phyloP scores from a whole-genome alignment of 2,329 filamentous ascomycete genomes.

The Hypomyces perniciosus region DNA sequence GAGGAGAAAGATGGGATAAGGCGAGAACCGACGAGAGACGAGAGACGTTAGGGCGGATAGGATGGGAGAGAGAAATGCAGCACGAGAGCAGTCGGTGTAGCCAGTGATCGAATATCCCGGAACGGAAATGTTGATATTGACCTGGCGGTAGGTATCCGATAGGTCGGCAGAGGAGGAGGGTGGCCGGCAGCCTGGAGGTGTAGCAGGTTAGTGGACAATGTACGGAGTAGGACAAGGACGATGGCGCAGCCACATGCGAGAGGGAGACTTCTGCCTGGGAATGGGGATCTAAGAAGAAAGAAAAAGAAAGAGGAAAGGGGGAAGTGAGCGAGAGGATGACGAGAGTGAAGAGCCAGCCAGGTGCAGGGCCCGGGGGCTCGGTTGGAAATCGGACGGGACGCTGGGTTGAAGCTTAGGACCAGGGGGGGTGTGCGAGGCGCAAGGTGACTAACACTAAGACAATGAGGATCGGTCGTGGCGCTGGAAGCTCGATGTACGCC shows the following conservation, averaged over 20 bases:
- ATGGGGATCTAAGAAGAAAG: background rate
- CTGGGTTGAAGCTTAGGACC: conserved; percentile 9
- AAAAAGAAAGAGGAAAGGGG: conserved; percentile 7
- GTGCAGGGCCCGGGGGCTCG: conserved; percentile 12
- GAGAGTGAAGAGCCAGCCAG: conserved; percentile 8
- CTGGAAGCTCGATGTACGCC: background rate
- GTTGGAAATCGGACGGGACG: conserved; percentile 10
- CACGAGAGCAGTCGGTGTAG: conserved; percentile 19
- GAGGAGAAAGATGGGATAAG: background rate
- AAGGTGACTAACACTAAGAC: conserved; percentile 23
- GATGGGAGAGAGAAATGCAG: conserved; percentile 9
- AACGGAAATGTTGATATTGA: conserved; percentile 17
- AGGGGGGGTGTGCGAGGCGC: conserved; percentile 13
- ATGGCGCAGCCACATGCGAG: too few species aligned
- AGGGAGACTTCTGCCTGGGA: too few species aligned
- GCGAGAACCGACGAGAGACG: conserved; percentile 2
- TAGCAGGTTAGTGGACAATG: conserved; percentile 14
- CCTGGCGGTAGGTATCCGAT: conserved; percentile 27
- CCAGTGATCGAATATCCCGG: conserved; percentile 4
- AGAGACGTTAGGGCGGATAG: conserved; percentile 15
- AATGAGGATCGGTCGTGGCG: conserved; percentile 11
- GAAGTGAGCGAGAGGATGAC: conserved; percentile 6
- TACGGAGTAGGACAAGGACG: background rate
- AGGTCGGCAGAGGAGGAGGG: conserved; percentile 19
- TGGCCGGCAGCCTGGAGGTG: conserved; percentile 19